phyloP scores from a whole-genome alignment of 768 basidiomycete genomes.

The Infundibulicybe gibba region DNA sequence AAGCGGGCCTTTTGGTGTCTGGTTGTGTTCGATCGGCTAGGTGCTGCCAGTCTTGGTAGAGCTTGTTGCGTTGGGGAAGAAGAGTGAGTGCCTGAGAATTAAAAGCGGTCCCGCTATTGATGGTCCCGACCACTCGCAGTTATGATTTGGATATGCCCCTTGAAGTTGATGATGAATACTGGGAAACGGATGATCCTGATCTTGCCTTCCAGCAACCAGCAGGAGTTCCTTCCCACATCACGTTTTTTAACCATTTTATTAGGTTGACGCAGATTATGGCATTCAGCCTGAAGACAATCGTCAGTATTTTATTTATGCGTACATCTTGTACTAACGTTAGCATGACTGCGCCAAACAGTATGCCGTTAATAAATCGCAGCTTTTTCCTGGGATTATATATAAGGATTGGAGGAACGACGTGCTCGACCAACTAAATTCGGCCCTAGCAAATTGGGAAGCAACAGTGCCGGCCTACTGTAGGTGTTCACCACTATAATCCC shows the following conservation, averaged over 20 bases:
- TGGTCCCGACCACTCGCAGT: conserved; percentile 31
- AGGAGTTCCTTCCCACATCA: conserved; percentile 50
- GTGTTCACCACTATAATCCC: conserved; percentile 17
- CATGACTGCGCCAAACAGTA: conserved; percentile 40
- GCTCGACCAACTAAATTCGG: conserved; percentile 63
- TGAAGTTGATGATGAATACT: conserved; percentile 82
- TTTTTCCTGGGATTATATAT: conserved; percentile 47
- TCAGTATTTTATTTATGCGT: conserved; percentile 25
- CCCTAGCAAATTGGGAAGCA: conserved; percentile 71
- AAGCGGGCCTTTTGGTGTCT: conserved; percentile 79
- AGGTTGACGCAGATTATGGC: conserved; percentile 68
- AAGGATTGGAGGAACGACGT: conserved; percentile 54
- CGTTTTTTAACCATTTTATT: conserved; percentile 62
- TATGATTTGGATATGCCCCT: conserved; percentile 81
- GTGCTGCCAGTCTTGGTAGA: conserved; percentile 51
- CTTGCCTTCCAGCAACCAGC: conserved; percentile 66
- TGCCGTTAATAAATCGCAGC: conserved; percentile 63
- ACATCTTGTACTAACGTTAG: not conserved
- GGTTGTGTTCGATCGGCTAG: conserved; percentile 55
- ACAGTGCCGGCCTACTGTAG: conserved; percentile 64
- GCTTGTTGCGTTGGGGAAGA: conserved; percentile 57
- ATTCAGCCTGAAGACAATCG: conserved; percentile 66
- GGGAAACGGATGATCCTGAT: conserved; percentile 50
- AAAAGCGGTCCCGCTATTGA: not conserved
- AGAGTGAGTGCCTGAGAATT: conserved; percentile 44